Conservation (phyloP, 2,329 filamentous ascomycete species). For the Claviceps fusiformis region DNA sequence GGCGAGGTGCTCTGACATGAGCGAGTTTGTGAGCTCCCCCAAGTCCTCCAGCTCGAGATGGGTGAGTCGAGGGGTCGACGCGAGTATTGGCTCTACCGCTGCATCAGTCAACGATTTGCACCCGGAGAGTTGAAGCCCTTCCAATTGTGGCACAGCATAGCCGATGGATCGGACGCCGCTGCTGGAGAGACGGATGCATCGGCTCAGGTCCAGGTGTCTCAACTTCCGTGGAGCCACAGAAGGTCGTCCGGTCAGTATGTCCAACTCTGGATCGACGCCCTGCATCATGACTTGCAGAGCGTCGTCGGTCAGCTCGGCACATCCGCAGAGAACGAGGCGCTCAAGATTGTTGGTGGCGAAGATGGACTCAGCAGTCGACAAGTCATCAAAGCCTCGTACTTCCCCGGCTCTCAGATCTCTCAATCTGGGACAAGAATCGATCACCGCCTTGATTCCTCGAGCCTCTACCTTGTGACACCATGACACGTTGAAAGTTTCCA, state of each 20-base stretch:
- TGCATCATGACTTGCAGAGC: constrained; percentile 62
- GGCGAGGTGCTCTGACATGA: constrained; percentile 60
- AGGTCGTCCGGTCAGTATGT: constrained; percentile 63
- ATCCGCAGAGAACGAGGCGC: constrained; percentile 68
- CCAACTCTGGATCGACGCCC: constrained; percentile 62
- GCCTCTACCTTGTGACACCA: constrained; percentile 86
- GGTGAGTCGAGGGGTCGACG: constrained; percentile 62
- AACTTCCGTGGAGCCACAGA: constrained; percentile 65
- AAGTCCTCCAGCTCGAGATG: constrained; percentile 87
- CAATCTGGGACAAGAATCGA: constrained; percentile 59
- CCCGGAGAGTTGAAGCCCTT: constrained; percentile 72
- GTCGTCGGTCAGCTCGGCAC: constrained; percentile 63
- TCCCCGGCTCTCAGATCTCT: constrained; percentile 74
- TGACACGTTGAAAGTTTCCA: constrained; percentile 80
- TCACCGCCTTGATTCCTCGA: constrained; percentile 56
- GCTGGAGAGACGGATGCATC: constrained; percentile 63
- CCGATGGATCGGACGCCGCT: constrained; percentile 57
- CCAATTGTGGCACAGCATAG: constrained; percentile 61
- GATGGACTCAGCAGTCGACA: constrained; percentile 57
- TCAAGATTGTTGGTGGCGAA: constrained; percentile 74
- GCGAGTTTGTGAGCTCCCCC: constrained; percentile 57
- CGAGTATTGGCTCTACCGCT: constrained; percentile 58
- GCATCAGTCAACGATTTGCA: constrained; percentile 62
- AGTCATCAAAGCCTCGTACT: constrained; percentile 63
- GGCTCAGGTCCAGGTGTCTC: constrained; percentile 73